A percentile compares a stretch with the other conserved stretches of the same genome.
Conservation (phyloP, 306 rosid genomes). For the Betula pendula region DNA sequence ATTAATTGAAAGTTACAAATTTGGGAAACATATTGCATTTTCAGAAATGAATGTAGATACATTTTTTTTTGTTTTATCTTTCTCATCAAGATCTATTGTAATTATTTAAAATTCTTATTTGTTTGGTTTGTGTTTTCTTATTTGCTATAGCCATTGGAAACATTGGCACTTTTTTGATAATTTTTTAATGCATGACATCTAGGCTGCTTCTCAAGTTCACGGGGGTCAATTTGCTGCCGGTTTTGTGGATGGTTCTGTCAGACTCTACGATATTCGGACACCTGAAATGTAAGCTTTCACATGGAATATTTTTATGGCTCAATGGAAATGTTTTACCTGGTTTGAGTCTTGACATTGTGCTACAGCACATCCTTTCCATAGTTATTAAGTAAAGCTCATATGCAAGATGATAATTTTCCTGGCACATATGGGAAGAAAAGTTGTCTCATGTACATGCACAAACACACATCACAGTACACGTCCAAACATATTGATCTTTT, state of each 20-base stretch:
- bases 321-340: background rate
- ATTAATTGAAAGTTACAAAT: background rate
- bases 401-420: background rate
- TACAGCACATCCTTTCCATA: background rate
- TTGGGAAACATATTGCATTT: background rate
- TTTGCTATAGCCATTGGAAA: background rate
- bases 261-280: conserved; percentile 80
- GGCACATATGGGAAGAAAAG: background rate
- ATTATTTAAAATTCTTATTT: background rate
- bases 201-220: conserved; percentile 97
- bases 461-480: background rate
- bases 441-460: background rate
- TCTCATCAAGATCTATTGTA: background rate
- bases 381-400: background rate
- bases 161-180: background rate
- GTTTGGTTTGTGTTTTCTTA: background rate
- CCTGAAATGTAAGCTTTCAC: conserved; percentile 75
- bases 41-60: background rate
- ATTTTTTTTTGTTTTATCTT: background rate
- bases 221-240: conserved; percentile 98
- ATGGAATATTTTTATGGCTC: background rate
- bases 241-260: conserved; percentile 83
- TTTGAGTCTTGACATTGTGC: background rate
- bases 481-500: background rate
- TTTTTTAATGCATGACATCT: conserved; percentile 16